phyloP scores from a whole-genome alignment of 139 green algal species.

The Marvania coccoides region DNA sequence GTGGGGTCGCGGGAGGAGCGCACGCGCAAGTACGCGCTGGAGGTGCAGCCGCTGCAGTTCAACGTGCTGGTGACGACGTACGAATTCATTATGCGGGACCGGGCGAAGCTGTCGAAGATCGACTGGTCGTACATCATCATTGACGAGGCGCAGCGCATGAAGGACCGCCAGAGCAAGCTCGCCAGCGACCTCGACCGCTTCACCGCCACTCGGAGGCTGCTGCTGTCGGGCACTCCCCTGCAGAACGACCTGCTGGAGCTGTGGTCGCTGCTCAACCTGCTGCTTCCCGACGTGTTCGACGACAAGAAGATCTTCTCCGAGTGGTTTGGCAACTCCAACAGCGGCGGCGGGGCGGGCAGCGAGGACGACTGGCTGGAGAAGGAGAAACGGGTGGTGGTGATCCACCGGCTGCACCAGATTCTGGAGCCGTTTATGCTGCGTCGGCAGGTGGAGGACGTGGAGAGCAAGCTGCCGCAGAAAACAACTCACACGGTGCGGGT shows the following conservation, averaged over 20 bases:
- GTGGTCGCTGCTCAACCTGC: slow-evolving; percentile 84
- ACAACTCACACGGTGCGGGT: slow-evolving; percentile 57
- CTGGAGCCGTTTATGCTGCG: slow-evolving; percentile 98
- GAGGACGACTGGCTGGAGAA: slow-evolving; percentile 69
- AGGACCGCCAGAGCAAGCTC: slow-evolving; percentile 77
- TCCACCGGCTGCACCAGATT: slow-evolving; percentile 81
- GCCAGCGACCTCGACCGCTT: slow-evolving; percentile 76
- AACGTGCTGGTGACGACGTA: slow-evolving; percentile 98
- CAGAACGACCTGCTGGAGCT: slow-evolving; percentile 92
- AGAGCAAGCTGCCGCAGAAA: slow-evolving; percentile 85
- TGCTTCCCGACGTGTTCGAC: slow-evolving; percentile 93
- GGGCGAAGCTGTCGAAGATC: slow-evolving; percentile 57
- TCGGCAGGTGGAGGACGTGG: slow-evolving; percentile 85
- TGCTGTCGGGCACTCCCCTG: slow-evolving; percentile 75
- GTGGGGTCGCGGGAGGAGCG: slow-evolving; percentile 69
- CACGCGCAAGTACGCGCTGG: slow-evolving; percentile 47
- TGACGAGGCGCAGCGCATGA: slow-evolving; percentile 98
- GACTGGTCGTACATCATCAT: slow-evolving; percentile 98
- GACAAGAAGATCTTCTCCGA: slow-evolving; percentile 82
- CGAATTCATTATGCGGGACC: slow-evolving; percentile 95
- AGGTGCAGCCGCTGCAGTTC: slow-evolving; percentile 71
- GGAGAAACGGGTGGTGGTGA: slow-evolving; percentile 82
- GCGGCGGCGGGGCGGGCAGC: slow-evolving; percentile 13
- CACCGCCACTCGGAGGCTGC: slow-evolving; percentile 47
- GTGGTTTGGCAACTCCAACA: slow-evolving; percentile 66